phyloP scores from a whole-genome alignment of 352 stramenopile species.

The Phytophthora pini region DNA sequence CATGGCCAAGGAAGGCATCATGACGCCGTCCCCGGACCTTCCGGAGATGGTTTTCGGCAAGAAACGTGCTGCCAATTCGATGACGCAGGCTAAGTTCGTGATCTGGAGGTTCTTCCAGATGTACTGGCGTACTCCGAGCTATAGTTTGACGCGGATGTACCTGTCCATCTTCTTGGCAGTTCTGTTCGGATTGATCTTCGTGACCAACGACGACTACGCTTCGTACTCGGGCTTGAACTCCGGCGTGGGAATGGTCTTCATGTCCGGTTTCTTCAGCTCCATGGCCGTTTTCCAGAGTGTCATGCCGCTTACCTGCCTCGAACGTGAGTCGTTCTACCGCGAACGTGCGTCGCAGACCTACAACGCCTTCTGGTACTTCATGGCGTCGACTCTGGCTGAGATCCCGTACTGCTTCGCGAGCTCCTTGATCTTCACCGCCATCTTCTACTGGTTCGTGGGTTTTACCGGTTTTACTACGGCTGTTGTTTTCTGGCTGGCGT shows the following conservation, averaged over 20 bases:
- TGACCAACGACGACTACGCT: constrained; percentile 25
- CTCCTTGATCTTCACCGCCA: constrained; percentile 1
- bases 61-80: constrained; percentile 27
- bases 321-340: constrained; percentile 67
- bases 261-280: constrained; percentile 56
- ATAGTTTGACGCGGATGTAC: constrained; percentile 70
- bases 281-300: constrained; percentile 17
- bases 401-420: constrained; percentile 36
- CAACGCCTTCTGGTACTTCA: constrained; percentile 32
- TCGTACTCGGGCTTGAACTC: constrained; percentile 32
- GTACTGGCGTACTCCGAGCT: constrained; percentile 30
- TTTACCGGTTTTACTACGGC: constrained; percentile 27
- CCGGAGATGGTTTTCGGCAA: constrained; percentile 33
- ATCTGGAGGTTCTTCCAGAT: constrained; percentile 14
- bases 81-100: constrained; percentile 6
- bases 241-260: constrained; percentile 71
- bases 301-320: constrained; percentile 73
- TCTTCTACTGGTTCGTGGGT: constrained; percentile 10
- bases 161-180: constrained; percentile 65
- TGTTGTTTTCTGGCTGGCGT: constrained; percentile 33
- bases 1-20: constrained; percentile 26
- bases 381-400: constrained; percentile 19
- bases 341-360: constrained; percentile 86
- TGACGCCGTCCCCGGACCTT: constrained; percentile 15
- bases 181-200: constrained; percentile 68